A percentile compares a stretch with the other conserved stretches of the same genome.
These are phyloP conservation scores for Backusella luteola DNA, from an alignment of 192 early-diverging fungal genomes.

Conservation along the genomic window DNA sequence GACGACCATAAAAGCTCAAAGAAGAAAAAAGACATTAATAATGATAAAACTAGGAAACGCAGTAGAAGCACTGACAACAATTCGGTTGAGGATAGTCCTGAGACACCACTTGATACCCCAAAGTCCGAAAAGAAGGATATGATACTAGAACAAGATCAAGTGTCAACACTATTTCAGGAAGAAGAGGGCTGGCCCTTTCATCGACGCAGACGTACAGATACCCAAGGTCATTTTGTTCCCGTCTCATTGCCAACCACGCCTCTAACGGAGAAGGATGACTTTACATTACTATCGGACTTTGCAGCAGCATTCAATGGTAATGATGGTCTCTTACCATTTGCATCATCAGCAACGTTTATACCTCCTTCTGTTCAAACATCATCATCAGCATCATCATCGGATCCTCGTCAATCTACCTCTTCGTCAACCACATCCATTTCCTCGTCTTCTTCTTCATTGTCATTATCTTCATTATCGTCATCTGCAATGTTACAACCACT, in stretches of 20 bases:
- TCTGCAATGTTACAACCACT: constrained; percentile 33
- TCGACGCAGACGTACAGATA: constrained; percentile 30
- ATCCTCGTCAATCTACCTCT: constrained; percentile 2
- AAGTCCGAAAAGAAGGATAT: constrained; percentile 1
- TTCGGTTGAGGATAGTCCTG: background rate
- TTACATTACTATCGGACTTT: constrained; percentile 25
- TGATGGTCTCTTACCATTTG: background rate
- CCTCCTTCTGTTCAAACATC: background rate
- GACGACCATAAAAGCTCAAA: constrained; percentile 94
- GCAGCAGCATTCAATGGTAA: constrained; percentile 3
- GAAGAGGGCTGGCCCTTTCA: constrained; percentile 33
- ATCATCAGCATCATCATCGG: background rate
- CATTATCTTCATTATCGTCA: constrained; percentile 27
- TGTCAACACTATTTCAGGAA: background rate
- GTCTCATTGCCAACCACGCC: background rate
- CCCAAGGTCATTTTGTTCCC: constrained; percentile 22
- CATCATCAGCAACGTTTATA: background rate
- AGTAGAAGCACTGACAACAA: background rate
- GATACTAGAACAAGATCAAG: background rate
- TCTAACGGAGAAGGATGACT: constrained; percentile 17
- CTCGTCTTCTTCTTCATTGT: constrained; percentile 12
- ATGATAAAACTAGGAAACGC: background rate
- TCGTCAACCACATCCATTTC: constrained; percentile 12
- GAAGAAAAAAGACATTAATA: constrained; percentile 31
- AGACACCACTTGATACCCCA: background rate